Conservation (phyloP, 441 rosid species). For the Bocquillonia castaneifolia region DNA sequence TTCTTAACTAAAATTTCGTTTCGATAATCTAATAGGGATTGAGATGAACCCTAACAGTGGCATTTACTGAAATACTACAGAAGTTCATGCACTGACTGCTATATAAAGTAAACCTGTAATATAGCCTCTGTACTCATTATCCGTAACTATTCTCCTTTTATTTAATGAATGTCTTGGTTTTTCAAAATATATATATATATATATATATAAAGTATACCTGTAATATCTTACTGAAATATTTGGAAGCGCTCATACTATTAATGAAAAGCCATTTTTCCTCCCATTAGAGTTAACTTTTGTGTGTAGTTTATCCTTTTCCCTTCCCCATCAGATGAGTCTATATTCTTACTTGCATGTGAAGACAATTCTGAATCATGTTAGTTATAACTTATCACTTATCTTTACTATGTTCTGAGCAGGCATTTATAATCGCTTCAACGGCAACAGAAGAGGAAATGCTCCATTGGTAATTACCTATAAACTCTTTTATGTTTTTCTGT, state of each 20-base stretch:
- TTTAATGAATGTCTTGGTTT: too few species aligned
- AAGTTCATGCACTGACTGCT: background rate
- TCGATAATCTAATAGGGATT: background rate
- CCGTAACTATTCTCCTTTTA: too few species aligned
- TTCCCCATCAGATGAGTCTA: background rate
- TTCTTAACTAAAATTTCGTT: background rate
- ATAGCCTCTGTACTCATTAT: too few species aligned
- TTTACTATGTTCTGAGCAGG: slow-evolving; percentile 42
- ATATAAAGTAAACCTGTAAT: too few species aligned
- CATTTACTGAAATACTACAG: background rate
- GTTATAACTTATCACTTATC: slow-evolving; percentile 16
- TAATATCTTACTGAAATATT: too few species aligned
- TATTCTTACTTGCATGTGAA: background rate
- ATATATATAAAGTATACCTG: too few species aligned
- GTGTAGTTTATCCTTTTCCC: background rate
- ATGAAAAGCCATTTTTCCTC: too few species aligned
- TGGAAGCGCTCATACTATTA: too few species aligned
- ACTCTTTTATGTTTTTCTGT: background rate
- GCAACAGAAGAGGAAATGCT: slow-evolving; percentile 89
- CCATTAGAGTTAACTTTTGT: too few species aligned
- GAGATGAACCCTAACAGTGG: background rate
- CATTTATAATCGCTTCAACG: slow-evolving; percentile 90
- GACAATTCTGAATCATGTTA: slow-evolving; percentile 18
- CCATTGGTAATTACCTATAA: slow-evolving; percentile 49
- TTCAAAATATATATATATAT: too few species aligned